phyloP scores from a whole-genome alignment of 2,329 filamentous ascomycete genomes.

The Fusarium drepaniforme region DNA sequence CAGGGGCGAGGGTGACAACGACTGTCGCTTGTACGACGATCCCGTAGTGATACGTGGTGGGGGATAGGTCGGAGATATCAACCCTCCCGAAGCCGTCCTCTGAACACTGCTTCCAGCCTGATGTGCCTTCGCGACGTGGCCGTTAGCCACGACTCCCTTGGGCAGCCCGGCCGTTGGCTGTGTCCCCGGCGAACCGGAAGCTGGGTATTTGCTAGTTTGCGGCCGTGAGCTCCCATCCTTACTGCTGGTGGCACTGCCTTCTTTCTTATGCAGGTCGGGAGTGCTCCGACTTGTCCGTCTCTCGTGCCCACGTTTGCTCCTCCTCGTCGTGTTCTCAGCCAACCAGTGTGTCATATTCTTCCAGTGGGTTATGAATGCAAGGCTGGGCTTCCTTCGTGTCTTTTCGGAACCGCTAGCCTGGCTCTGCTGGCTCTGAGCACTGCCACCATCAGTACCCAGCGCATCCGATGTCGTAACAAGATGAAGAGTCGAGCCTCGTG shows the following conservation, averaged over 20 bases:
- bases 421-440: conserved; percentile 39
- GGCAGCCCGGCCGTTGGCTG: conserved; percentile 60
- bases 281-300: conserved; percentile 69
- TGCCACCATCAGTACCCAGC: conserved; percentile 51
- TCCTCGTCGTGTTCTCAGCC: conserved; percentile 68
- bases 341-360: conserved; percentile 75
- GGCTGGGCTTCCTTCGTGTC: conserved; percentile 67
- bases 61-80: conserved; percentile 46
- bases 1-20: conserved; percentile 85
- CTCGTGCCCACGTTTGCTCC: conserved; percentile 59
- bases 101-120: conserved; percentile 33
- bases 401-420: conserved; percentile 55
- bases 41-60: conserved; percentile 49
- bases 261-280: conserved; percentile 68
- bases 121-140: conserved; percentile 53
- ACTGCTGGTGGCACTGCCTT: conserved; percentile 56
- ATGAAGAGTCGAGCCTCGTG: conserved; percentile 87
- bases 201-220: conserved; percentile 69
- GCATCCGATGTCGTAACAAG: conserved; percentile 77
- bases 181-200: conserved; percentile 50
- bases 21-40: conserved; percentile 76
- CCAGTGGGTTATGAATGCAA: conserved; percentile 71
- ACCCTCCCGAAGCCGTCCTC: conserved; percentile 38
- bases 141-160: conserved; percentile 65
- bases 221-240: conserved; percentile 70